Conservation (phyloP, 768 basidiomycete species). For the Tricholoma bakamatsutake region DNA sequence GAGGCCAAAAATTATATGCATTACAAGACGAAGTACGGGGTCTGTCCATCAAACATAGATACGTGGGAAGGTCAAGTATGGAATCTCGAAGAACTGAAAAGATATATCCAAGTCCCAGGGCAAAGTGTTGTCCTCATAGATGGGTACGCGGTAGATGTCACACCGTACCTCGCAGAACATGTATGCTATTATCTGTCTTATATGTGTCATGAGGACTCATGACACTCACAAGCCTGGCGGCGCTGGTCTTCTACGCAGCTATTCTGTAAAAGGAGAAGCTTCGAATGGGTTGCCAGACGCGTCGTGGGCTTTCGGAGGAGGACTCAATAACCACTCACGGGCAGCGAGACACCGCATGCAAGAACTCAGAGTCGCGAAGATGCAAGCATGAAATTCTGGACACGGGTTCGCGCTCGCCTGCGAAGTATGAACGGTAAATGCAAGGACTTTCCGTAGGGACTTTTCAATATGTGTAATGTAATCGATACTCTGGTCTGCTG, state of each 20-base stretch:
- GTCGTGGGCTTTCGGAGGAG: constrained; percentile 63
- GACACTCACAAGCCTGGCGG: constrained; percentile 53
- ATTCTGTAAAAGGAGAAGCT: constrained; percentile 28
- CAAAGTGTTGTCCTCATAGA: constrained; percentile 52
- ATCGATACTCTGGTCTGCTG: neutral
- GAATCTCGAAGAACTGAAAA: constrained; percentile 30
- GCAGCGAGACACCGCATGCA: constrained; percentile 44
- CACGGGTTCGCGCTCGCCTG: neutral
- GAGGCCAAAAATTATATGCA: constrained; percentile 46
- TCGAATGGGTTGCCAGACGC: constrained; percentile 35
- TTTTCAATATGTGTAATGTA: neutral
- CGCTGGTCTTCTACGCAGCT: constrained; percentile 43
- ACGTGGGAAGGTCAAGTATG: constrained; percentile 36
- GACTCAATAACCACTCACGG: constrained; percentile 68
- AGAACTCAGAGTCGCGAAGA: constrained; percentile 42
- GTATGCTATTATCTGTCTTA: constrained; percentile 35
- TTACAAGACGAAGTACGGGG: constrained; percentile 26
- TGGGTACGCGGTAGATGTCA: constrained; percentile 57
- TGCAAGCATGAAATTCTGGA: constrained; percentile 12
- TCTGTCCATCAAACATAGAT: constrained; percentile 10
- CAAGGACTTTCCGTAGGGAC: neutral
- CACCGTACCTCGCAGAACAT: constrained; percentile 58
- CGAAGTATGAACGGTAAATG: neutral
- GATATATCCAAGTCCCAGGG: constrained; percentile 25
- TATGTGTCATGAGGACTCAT: neutral